Evolutionary conservation across 805 yeast species (phyloP).

Genomic region (Pichia nanzhaoensis): DNA sequence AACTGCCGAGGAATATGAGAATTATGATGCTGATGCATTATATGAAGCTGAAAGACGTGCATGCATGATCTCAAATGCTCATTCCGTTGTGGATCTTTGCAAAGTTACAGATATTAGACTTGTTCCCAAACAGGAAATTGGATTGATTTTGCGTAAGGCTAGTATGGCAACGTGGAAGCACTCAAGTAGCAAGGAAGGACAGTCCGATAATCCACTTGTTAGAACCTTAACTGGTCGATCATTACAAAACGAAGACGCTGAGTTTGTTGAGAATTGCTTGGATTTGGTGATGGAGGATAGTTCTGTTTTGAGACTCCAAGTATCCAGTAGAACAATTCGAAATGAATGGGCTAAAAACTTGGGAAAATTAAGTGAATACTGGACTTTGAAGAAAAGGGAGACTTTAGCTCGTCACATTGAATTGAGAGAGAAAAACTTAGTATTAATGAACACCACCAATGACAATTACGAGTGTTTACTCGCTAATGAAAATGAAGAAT

Average conservation of each 20-base stretch:
- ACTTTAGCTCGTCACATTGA: constrained; percentile 34
- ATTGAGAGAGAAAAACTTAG: constrained; percentile 40
- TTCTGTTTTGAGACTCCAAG: constrained; percentile 43
- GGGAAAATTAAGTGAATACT: constrained; percentile 40
- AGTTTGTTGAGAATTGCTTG: constrained; percentile 41
- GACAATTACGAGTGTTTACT: constrained; percentile 53
- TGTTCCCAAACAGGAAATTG: constrained; percentile 24
- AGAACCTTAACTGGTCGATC: neutral
- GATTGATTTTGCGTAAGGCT: constrained; percentile 25
- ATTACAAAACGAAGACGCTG: neutral
- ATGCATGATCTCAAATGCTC: constrained; percentile 47
- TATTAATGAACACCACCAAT: constrained; percentile 37
- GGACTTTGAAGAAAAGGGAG: constrained; percentile 44
- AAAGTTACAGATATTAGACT: constrained; percentile 36
- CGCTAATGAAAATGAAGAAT: constrained; percentile 26
- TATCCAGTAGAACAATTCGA: constrained; percentile 42
- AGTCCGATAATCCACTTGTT: neutral
- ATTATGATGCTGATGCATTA: constrained; percentile 52
- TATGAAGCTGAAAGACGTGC: constrained; percentile 59
- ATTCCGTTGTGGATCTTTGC: constrained; percentile 55
- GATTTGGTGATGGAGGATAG: constrained; percentile 46
- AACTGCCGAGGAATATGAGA: constrained; percentile 35
- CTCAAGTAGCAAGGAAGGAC: constrained; percentile 7
- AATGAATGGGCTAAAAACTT: constrained; percentile 64
- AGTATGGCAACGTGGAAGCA: constrained; percentile 28